Evolutionary conservation across 108 stramenopile species (phyloP), one percentile per base, ranked within the genome.

Genomic region (Bacterosira constricta): DNA sequence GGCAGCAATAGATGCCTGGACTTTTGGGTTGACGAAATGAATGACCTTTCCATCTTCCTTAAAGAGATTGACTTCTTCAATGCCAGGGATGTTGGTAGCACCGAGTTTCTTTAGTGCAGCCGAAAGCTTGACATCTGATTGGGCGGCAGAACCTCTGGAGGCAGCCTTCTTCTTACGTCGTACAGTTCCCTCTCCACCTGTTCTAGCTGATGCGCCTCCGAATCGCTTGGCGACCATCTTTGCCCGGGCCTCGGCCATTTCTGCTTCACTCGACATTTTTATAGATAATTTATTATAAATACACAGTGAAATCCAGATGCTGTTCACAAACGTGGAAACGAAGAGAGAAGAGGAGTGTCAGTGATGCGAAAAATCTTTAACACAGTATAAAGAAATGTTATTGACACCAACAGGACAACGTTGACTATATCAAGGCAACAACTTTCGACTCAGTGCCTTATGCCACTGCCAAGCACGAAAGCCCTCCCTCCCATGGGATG

Each of bases 11-110:
- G 96, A 88, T 36, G 97, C 97, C 66, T 99, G 97, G 52, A 99
- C 96, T 85, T 94, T 93, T 55, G 97, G 97, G 71, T 95, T 95
- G 42, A 84, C 79, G 64, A 99, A 98, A 76, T 97, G 97, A 78
- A 97, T 96, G 20, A 99, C 97, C 69, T 96, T 94, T 57, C 97
- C 96, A 68, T 98, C 96, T 34, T 96, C 92, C 88, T 96, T 97
- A 90, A 99, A 99, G 73, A 99, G 89, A 75, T 99, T 98, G 54
- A 98, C 97, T 75, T 99, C 98, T 71, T 97, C 97, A 66, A 99
- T 97, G 66, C 96, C 97, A 12, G 96, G 96, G 63, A 99, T 98
- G 92, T 91, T 94, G 69, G 96, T 99, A 17, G 97, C 95, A 11
- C 95, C 93, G 32, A 99, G 94, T 83, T 97, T 96, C 86, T 99